phyloP scores from a whole-genome alignment of 345 rosid genomes.

The Lepidium sativum region DNA sequence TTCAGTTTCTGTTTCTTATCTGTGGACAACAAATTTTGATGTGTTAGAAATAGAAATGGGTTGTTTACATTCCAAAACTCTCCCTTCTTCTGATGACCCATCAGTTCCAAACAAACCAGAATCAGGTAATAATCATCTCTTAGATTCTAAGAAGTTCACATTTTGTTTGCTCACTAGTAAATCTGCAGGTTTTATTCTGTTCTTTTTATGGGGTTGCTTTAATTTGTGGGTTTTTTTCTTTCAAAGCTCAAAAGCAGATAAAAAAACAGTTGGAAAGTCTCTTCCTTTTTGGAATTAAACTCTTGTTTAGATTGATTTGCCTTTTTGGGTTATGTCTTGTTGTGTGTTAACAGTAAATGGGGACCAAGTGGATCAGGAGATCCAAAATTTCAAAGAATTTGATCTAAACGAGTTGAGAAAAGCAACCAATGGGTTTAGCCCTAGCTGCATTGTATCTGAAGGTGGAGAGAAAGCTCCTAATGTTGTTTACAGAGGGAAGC shows the following conservation, averaged over 20 bases:
- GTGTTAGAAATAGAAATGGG: slow-evolving; percentile 51
- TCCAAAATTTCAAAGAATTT: slow-evolving; percentile 59
- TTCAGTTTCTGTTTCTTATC: slow-evolving; percentile 2
- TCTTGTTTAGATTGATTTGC: slow-evolving; percentile 6
- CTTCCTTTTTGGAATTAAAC: slow-evolving; percentile 9
- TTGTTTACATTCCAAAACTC: slow-evolving; percentile 86
- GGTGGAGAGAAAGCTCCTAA: slow-evolving; percentile 97
- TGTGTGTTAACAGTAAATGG: slow-evolving; percentile 29
- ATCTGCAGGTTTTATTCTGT: slow-evolving; percentile 11
- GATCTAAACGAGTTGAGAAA: slow-evolving; percentile 57
- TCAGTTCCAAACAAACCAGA: slow-evolving; percentile 49
- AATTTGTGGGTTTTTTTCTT: slow-evolving; percentile 3
- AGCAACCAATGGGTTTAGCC: slow-evolving; percentile 76
- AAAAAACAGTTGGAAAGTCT: slow-evolving; percentile 16
- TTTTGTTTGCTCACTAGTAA: background rate
- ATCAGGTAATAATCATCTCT: slow-evolving; percentile 36
- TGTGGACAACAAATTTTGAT: background rate
- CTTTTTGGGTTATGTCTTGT: slow-evolving; percentile 14
- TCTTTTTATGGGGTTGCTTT: no score
- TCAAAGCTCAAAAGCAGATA: slow-evolving; percentile 1
- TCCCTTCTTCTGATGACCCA: slow-evolving; percentile 63
- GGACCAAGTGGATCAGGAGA: slow-evolving; percentile 39
- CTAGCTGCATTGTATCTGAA: slow-evolving; percentile 75
- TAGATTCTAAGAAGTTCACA: background rate
- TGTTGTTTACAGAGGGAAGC: slow-evolving; percentile 78